phyloP scores from a whole-genome alignment of 83 land plant genomes.

The Picea abies region DNA sequence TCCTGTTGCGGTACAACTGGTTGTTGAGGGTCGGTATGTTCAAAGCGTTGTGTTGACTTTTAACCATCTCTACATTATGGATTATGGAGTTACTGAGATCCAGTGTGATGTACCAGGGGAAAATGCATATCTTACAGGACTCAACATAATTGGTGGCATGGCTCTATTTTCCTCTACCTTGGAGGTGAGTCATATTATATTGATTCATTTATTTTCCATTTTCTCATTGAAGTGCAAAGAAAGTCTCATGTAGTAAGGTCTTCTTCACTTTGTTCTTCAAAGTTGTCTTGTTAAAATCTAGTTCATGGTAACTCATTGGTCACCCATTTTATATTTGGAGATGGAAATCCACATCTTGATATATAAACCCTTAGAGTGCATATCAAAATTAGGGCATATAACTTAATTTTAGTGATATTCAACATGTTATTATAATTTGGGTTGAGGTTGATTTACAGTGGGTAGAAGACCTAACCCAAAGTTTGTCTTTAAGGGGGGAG shows the following conservation, averaged over 20 bases:
- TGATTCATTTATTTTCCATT: no score
- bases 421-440: no score
- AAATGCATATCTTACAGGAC: constrained; percentile 77
- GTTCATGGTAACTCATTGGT: background rate
- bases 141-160: constrained; percentile 94
- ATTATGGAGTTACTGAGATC: constrained; percentile 70
- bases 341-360: background rate
- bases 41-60: constrained; percentile 48
- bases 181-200: constrained; percentile 40
- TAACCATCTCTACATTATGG: constrained; percentile 67
- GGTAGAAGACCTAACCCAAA: no score
- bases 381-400: no score
- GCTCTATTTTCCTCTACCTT: constrained; percentile 82
- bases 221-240: background rate
- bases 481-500: no score
- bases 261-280: background rate
- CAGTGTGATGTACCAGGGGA: constrained; percentile 80
- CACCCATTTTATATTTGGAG: background rate
- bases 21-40: constrained; percentile 67
- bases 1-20: constrained; percentile 67
- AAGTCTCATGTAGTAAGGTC: background rate
- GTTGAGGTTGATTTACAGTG: no score
- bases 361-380: background rate
- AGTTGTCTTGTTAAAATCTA: background rate
- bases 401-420: no score